Conservation (phyloP, 108 stramenopile species). For the Chaetoceros muelleri region DNA sequence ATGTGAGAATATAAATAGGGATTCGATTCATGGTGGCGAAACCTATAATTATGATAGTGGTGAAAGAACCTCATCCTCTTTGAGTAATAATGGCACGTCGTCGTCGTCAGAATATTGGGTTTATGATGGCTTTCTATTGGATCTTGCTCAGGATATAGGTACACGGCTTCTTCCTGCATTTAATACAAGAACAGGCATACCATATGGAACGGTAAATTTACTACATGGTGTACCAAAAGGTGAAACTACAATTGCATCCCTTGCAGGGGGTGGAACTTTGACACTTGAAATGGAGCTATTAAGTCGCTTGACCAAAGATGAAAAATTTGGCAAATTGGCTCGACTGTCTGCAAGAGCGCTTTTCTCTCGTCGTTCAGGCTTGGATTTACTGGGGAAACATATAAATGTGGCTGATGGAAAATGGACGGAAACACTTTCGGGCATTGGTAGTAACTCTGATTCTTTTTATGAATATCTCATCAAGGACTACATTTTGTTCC, state of each 20-base stretch:
- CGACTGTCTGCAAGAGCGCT: constrained; percentile 61
- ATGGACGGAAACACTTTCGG: constrained; percentile 83
- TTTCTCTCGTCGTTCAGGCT: constrained; percentile 38
- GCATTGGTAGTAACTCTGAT: constrained; percentile 90
- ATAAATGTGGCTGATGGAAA: constrained; percentile 68
- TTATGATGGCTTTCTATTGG: constrained; percentile 75
- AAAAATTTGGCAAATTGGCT: constrained; percentile 57
- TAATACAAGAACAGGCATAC: constrained; percentile 83
- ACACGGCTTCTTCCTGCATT: constrained; percentile 76
- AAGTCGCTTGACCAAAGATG: constrained; percentile 69
- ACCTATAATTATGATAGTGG: too few species aligned
- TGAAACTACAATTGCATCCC: constrained; percentile 77
- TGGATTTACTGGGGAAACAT: constrained; percentile 84
- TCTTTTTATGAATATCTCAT: constrained; percentile 91
- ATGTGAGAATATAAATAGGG: too few species aligned
- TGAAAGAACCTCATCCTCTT: too few species aligned
- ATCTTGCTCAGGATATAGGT: constrained; percentile 71
- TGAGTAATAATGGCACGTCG: too few species aligned
- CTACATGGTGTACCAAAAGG: constrained; percentile 66
- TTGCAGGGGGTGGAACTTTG: constrained; percentile 86
- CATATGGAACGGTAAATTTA: constrained; percentile 90
- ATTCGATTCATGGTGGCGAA: too few species aligned
- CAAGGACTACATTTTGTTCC: constrained; percentile 76
- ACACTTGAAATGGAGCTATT: constrained; percentile 80
- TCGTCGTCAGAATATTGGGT: constrained; percentile 30